Base-by-base conservation (phyloP, 1,284 basidiomycete species). In the Xerocomus alliaceus region DNA sequence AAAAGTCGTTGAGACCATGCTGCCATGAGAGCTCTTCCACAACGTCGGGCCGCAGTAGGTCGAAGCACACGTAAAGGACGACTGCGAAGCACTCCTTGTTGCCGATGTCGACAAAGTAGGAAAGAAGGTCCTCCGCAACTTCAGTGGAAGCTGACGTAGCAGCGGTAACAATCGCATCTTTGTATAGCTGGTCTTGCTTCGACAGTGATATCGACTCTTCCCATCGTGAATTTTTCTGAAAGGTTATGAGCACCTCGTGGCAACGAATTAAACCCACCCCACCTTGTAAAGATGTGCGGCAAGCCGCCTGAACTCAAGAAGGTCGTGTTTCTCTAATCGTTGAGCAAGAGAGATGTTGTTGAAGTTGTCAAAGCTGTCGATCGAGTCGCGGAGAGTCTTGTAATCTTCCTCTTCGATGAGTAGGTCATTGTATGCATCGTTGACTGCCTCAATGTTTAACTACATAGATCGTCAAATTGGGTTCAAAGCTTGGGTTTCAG, bases 361-460 rank as follows among this genome's bases (percentile, higher is more conserved):
- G 83, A 98, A 99, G 80, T 97, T 98, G 79, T 98, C 95, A 73
- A 97, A 96, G 76, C 94, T 95, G 78, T 98, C 96, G 65, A 99
- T 95, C 26, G 93, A 95, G 74, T 95, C 95, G 17, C 97, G 90
- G 12, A 99, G 85, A 1, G 96, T 98, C 78, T 97, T 95, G 81
- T 95, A 95, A 77, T 99, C 97, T 78, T 99, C 97, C 78, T 99
- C 97, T 78, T 99, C 97, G 65, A 99, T 98, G 58, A 99, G 83
- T 35, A 99, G 81, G 71, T 95, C 93, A 74, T 98, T 97, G 82
- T 97, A 98, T 6, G 96, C 96, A 68, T 97, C 95, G 75, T 99
- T 99, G 73, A 99, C 95, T 22, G 95, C 94, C 71, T 96, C 92
- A 52, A 99, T 87, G 78, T 99, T 98, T 72, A 97, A 85, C 89